A percentile compares a stretch with the other conserved stretches of the same genome.
Conservation (phyloP, 768 basidiomycete genomes). For the Guyanaporus albipodus region DNA sequence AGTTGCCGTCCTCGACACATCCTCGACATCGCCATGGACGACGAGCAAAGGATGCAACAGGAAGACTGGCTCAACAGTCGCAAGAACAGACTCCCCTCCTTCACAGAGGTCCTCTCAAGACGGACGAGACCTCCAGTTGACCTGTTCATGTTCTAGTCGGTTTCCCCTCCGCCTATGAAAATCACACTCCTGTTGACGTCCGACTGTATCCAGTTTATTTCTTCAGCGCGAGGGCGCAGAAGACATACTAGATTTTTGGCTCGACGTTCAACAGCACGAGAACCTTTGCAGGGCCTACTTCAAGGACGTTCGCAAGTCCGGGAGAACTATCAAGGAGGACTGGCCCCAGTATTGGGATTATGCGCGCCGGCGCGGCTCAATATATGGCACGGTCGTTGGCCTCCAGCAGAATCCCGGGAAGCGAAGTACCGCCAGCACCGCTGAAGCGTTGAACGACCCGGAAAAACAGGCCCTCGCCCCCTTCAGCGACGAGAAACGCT, state of each 20-base stretch:
- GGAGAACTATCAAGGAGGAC: slow-evolving; percentile 88
- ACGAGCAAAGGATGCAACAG: slow-evolving; percentile 49
- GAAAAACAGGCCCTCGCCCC: slow-evolving; percentile 64
- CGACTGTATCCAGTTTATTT: slow-evolving; percentile 61
- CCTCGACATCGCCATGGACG: slow-evolving; percentile 40
- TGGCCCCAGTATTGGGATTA: slow-evolving; percentile 99
- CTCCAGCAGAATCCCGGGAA: slow-evolving; percentile 60
- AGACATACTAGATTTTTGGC: slow-evolving; percentile 97
- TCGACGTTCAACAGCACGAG: slow-evolving; percentile 99
- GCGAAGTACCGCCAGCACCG: slow-evolving; percentile 80
- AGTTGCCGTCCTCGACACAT: slow-evolving; percentile 6
- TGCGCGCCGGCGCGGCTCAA: slow-evolving; percentile 86
- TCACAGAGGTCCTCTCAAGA: slow-evolving; percentile 86
- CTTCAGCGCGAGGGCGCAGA: slow-evolving; percentile 94
- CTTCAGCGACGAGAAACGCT: slow-evolving; percentile 41
- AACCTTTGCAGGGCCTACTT: slow-evolving; percentile 98
- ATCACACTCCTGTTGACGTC: slow-evolving; percentile 7
- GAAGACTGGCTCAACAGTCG: slow-evolving; percentile 74
- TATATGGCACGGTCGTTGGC: slow-evolving; percentile 88
- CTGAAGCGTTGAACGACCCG: slow-evolving; percentile 62
- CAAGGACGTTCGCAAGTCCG: slow-evolving; percentile 96
- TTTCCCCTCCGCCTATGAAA: slow-evolving; percentile 22
- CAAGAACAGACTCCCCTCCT: slow-evolving; percentile 77
- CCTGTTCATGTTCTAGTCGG: slow-evolving; percentile 98
- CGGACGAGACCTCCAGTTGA: slow-evolving; percentile 93